A percentile compares a stretch with the other conserved stretches of the same genome.
These are phyloP conservation scores for Neofusicoccum laricinum DNA, from an alignment of 2,329 filamentous ascomycete genomes.

Conservation along the genomic window DNA sequence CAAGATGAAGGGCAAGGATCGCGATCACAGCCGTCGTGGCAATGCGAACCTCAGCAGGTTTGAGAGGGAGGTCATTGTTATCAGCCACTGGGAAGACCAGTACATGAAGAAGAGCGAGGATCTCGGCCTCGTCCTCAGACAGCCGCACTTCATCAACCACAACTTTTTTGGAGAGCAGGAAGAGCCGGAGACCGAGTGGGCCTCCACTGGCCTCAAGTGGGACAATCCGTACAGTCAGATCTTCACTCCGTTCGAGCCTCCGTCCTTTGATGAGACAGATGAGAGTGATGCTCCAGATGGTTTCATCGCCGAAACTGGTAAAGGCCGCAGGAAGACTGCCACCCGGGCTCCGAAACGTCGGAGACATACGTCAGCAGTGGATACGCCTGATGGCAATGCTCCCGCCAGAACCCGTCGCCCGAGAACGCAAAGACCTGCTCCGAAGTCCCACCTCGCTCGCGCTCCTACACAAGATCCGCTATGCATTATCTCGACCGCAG, in stretches of 20 bases:
- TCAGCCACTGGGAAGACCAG: slow-evolving; percentile 9
- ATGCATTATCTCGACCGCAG: slow-evolving; percentile 4
- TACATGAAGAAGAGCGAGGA: slow-evolving; percentile 7
- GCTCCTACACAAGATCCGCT: slow-evolving; percentile 19
- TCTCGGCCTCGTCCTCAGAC: background rate
- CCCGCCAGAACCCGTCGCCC: background rate
- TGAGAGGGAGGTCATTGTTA: slow-evolving; percentile 12
- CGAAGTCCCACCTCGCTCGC: background rate
- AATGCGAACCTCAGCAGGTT: slow-evolving; percentile 9
- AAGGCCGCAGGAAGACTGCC: background rate
- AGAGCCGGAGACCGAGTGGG: background rate
- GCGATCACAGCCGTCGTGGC: slow-evolving; percentile 6
- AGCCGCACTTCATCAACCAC: slow-evolving; percentile 17
- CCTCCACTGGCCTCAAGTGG: background rate
- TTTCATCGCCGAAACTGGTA: background rate
- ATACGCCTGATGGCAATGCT: background rate
- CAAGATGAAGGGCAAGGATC: slow-evolving; percentile 15
- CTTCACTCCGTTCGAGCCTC: background rate
- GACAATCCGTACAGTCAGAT: background rate
- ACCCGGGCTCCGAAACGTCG: background rate
- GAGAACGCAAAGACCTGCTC: background rate
- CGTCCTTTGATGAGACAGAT: slow-evolving; percentile 1
- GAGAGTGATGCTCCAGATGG: background rate
- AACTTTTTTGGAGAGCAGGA: slow-evolving; percentile 8
- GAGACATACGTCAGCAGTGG: background rate